A percentile compares a stretch with the other conserved stretches of the same genome.
These are phyloP conservation scores for Aureobasidium subglaciale DNA, from an alignment of 2,329 filamentous ascomycete species.

Conservation along the genomic window DNA sequence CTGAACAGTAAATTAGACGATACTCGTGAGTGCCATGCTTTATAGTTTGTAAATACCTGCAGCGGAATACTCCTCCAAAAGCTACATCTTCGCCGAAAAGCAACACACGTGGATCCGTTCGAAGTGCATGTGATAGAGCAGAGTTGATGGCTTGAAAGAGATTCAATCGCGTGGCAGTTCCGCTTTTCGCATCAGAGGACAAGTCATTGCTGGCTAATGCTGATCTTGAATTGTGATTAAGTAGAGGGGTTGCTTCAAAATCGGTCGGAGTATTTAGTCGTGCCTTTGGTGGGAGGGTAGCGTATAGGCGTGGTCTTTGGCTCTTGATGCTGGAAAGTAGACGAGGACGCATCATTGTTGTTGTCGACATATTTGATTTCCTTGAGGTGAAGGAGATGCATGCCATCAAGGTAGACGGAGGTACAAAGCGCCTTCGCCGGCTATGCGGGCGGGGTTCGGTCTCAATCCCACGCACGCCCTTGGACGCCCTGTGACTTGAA, in stretches of 20 bases:
- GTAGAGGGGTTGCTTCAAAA: constrained; percentile 72
- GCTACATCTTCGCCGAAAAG: constrained; percentile 96
- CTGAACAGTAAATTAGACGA: too few species aligned
- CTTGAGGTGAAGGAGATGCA: not conserved
- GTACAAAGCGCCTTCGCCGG: not conserved
- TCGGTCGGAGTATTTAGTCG: constrained; percentile 80
- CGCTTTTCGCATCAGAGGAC: constrained; percentile 33
- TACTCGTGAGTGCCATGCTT: too few species aligned
- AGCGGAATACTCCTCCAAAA: constrained; percentile 93
- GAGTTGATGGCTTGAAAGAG: constrained; percentile 92
- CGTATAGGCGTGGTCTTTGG: constrained; percentile 34
- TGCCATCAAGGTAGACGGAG: constrained; percentile 3
- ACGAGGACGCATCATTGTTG: not conserved
- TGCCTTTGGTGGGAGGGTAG: constrained; percentile 43
- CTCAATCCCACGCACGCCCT: not conserved
- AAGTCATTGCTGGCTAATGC: constrained; percentile 68
- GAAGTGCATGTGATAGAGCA: constrained; percentile 73
- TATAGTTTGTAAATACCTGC: too few species aligned
- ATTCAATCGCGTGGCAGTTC: constrained; percentile 76
- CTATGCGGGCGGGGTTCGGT: constrained; percentile 1
- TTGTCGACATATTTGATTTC: not conserved
- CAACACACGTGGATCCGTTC: constrained; percentile 75
- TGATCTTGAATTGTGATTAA: constrained; percentile 70
- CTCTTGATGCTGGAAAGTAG: not conserved
- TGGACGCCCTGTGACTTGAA: too few species aligned